Evolutionary conservation across 2,329 filamentous ascomycete genomes (phyloP), one percentile per base, ranked within the genome.

Genomic region (Penicillium nordicum): DNA sequence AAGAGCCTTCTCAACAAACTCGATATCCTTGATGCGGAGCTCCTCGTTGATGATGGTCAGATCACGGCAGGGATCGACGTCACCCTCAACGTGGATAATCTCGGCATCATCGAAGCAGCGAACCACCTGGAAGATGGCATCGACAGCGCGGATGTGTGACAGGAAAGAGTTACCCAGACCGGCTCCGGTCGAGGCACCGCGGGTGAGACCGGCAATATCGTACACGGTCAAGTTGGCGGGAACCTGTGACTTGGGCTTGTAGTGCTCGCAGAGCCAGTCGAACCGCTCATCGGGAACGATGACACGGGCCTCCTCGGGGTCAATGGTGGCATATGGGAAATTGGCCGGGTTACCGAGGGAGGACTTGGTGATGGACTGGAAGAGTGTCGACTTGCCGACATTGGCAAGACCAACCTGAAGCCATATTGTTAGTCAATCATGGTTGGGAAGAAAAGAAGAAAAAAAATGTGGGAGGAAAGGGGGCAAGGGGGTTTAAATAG

Each of bases 291-390:
- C 94, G 45, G 94, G 95, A 34, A 99, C 94, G 69, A 99, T 86
- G 77, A 99, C 94, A 69, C 93, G 91, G 63, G 94, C 91, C 81
- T 99, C 94, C 82, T 99, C 95, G 46, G 94, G 94, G 67, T 99
- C 92, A 78, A 99, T 99, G 70, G 94, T 99, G 73, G 94, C 94
- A 82, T 96, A 99, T 54, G 94, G 94, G 76, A 97, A 99, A 81
- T 99, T 99, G 81, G 94, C 94, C 70, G 95, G 95, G 82, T 97
- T 99, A 80, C 95, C 94, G 71, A 99, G 88, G 65, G 87, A 86
- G 78, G 89, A 96, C 83, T 97, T 97, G 74, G 94, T 99, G 79
- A 99, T 97, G 74, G 94, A 92, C 83, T 99, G 95, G 86, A 99
- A 99, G 70, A 99, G 87, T 34, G 95, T 99, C 66, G 94, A 99